Conservation (phyloP, 2,329 filamentous ascomycete species). For the Aspergillus piperis region DNA sequence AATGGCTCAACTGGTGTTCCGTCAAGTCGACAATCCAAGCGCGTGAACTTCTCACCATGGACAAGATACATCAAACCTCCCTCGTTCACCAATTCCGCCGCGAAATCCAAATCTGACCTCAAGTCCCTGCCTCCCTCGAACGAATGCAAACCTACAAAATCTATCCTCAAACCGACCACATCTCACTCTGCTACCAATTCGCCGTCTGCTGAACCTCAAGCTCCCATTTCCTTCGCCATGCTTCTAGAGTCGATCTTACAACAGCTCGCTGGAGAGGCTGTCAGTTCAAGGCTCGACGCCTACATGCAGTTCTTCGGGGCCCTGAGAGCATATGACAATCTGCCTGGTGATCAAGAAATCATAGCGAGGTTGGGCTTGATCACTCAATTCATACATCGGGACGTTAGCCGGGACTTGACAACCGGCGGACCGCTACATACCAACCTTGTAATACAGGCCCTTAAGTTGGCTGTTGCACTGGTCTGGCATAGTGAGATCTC, state of each 20-base stretch:
- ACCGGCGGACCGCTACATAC: conserved; percentile 60
- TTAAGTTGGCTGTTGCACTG: conserved; percentile 76
- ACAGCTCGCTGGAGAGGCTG: conserved; percentile 74
- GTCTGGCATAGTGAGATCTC: conserved; percentile 73
- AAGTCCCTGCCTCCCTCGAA: conserved; percentile 51
- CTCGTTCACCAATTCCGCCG: conserved; percentile 30
- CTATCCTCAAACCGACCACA: conserved; percentile 75
- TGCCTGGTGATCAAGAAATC: conserved; percentile 73
- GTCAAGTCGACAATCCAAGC: conserved; percentile 51
- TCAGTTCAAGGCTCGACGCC: conserved; percentile 75
- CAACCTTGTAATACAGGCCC: conserved; percentile 72
- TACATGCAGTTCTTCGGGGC: conserved; percentile 78
- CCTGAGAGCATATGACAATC: conserved; percentile 77
- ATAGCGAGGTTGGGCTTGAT: conserved; percentile 75
- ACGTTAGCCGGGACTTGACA: conserved; percentile 66
- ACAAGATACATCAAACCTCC: conserved; percentile 56
- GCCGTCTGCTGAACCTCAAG: conserved; percentile 49
- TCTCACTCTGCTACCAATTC: conserved; percentile 43
- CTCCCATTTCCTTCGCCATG: conserved; percentile 64
- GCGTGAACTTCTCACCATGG: conserved; percentile 64
- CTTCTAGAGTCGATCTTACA: conserved; percentile 85
- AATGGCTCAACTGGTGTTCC: conserved; percentile 37
- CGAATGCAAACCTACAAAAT: conserved; percentile 61
- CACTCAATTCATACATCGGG: conserved; percentile 79
- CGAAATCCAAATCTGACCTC: conserved; percentile 44